Conservation (phyloP, 2,329 filamentous ascomycete species). For the Colletotrichum chlorophyti region DNA sequence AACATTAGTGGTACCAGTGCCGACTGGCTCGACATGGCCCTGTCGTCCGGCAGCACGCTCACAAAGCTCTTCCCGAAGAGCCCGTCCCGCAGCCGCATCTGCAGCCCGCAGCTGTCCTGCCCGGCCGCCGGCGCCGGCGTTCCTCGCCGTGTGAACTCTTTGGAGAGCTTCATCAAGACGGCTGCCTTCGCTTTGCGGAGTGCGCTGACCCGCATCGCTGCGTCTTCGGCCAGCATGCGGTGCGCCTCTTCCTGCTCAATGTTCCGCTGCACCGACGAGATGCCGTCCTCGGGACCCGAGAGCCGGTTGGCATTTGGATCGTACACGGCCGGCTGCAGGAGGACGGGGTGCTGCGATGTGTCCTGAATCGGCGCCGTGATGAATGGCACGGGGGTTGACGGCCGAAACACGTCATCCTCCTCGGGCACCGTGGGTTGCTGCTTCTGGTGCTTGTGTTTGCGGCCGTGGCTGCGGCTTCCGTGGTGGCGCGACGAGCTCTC, state of each 20-base stretch:
- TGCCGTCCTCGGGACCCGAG: constrained; percentile 47
- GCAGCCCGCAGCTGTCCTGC: constrained; percentile 38
- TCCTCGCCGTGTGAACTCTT: constrained; percentile 48
- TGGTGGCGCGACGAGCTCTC: constrained; percentile 8
- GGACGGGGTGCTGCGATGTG: constrained; percentile 54
- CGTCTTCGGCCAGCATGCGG: constrained; percentile 63
- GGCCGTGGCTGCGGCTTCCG: constrained; percentile 23
- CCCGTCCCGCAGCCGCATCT: constrained; percentile 47
- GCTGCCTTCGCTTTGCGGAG: constrained; percentile 66
- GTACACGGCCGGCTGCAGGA: constrained; percentile 65
- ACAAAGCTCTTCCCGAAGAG: constrained; percentile 47
- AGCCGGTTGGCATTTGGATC: constrained; percentile 44
- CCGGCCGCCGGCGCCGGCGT: constrained; percentile 25
- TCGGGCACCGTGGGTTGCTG: constrained; percentile 26
- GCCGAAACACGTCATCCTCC: constrained; percentile 32
- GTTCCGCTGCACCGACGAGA: constrained; percentile 65
- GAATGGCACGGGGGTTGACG: constrained; percentile 39
- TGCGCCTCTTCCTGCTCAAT: constrained; percentile 63
- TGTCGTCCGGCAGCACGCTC: constrained; percentile 48
- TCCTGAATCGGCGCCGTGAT: constrained; percentile 59
- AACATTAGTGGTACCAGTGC: constrained; percentile 68
- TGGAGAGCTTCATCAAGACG: constrained; percentile 64
- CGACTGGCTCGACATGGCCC: constrained; percentile 58
- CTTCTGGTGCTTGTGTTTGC: constrained; percentile 35
- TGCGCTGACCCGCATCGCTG: constrained; percentile 59